Evolutionary conservation across 2,329 filamentous ascomycete genomes (phyloP), one percentile per base, ranked within the genome.

Genomic region (Ambrosiella beaveri): DNA sequence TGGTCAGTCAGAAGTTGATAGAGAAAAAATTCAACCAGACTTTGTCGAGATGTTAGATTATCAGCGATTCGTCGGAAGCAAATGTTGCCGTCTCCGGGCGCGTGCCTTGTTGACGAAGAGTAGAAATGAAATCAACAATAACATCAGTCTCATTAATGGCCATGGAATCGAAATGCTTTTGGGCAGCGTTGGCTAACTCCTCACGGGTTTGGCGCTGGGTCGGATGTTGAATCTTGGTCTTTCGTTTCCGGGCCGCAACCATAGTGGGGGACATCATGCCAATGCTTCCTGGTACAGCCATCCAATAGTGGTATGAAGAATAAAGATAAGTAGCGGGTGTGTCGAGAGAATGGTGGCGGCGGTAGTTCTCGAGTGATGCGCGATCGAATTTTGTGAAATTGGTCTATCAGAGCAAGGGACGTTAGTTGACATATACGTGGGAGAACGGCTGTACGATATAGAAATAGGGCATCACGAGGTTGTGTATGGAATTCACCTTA

Each of bases 161-260:
- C 63, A 86, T 75, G 39, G 80, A 81, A 66, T 93, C 93, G 72
- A 93, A 93, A 70, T 93, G 86, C 68, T 88, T 90, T 63, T 86
- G 77, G 54, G 90, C 84, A 1, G 80, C 76, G 63, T 81, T 75
- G 7, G 85, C 84, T 57, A 94, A 73, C 63, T 86, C 78, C 41
- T 88, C 82, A 66, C 86, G 86, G 65, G 78, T 79, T 47, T 61
- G 59, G 11, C 55, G 55, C 35, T 57, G 37, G 66, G 89, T 82
- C 57, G 84, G 76, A 54, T 54, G 39, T 56, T 82, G 73, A 65
- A 81, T 75, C 52, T 80, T 74, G 63, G 79, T 80, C 64, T 75
- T 77, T n/a, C 62, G 54, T 27, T 56, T 54, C 59, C 84, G 74
- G 49, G 82, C 59, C 19, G 55, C 54, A 9, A 58, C 80, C 81